A percentile compares a stretch with the other conserved stretches of the same genome.
These are phyloP conservation scores for Taxillus chinensis DNA, from an alignment of 164 flowering plant species.

Conservation along the genomic window DNA sequence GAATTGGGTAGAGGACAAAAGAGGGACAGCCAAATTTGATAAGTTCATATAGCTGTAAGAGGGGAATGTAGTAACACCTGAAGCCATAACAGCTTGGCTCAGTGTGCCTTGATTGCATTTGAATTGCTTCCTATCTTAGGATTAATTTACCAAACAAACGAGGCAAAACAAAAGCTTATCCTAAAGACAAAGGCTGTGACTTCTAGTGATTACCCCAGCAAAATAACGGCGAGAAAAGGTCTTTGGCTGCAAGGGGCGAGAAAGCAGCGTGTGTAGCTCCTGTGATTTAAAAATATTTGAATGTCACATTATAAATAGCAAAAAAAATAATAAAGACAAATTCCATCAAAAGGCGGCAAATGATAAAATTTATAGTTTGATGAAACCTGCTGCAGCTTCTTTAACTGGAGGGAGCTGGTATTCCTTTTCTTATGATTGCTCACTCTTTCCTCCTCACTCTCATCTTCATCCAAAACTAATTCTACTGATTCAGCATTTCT, in stretches of 20 bases:
- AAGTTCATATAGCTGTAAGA: too few species aligned
- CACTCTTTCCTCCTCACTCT: constrained; percentile 83
- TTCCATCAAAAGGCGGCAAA: not conserved
- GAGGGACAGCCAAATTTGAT: too few species aligned
- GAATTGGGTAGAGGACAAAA: too few species aligned
- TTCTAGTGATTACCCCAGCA: constrained; percentile 58
- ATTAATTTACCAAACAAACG: too few species aligned
- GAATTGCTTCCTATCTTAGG: too few species aligned
- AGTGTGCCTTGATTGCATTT: not conserved
- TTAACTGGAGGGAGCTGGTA: constrained; percentile 35
- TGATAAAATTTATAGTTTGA: not conserved
- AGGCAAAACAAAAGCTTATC: too few species aligned
- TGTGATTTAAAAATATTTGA: constrained; percentile 22
- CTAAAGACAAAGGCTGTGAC: too few species aligned
- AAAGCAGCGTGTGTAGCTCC: constrained; percentile 59
- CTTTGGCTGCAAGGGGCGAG: constrained; percentile 77
- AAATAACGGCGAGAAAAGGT: constrained; percentile 72
- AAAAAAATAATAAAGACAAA: not conserved
- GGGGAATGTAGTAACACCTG: too few species aligned
- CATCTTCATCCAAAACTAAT: constrained; percentile 54
- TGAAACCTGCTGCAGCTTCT: constrained; percentile 64
- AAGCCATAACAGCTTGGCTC: not conserved
- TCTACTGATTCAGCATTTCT: constrained; percentile 77
- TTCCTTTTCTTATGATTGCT: constrained; percentile 50
- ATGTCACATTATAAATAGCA: not conserved